Base-by-base conservation (phyloP, 2,329 filamentous ascomycete genomes). In the Epichloe brachyelytri region DNA sequence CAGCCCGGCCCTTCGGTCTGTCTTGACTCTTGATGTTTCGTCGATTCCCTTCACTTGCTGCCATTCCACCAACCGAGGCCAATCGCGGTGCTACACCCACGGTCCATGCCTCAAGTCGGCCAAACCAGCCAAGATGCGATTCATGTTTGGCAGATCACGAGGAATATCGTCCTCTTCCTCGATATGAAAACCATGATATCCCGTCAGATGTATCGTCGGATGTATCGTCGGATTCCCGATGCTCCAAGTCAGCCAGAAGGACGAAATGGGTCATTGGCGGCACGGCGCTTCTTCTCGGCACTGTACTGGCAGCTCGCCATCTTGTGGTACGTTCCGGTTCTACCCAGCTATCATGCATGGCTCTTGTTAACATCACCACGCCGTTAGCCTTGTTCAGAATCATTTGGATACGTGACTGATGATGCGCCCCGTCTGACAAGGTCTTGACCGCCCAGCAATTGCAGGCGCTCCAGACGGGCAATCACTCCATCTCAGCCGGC, bases 401-500 rank as follows among this genome's bases (percentile, higher is more conserved):
- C 34, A 11, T 20, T 46, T 26, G 49, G 41, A 40, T 50, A 46
- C 20, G 22, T 33, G 33, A 20, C 41, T 3, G 36, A 20, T 4
- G 2, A 40, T n/a, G 43, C 41, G 6, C 34, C 41, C 22, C 41
- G n/a, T 30, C 19, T 3, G 49, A 46, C 34, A 50, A 33, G 4
- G 34, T 44, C 40, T 22, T 51, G 30, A 51, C 38, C 15, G 37
- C 50, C 3, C 30, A 51, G 45, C 50, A 51, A 39, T 34, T 51
- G 15, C 39, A 44, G n/a, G 39, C 50, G 12, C 40, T 51, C 7
- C 45, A 30, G 5, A 30, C 44, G 5, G 39, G 45, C 30, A 47
- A 44, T 14, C 50, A 34, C 12, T 51, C 50, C 45, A 14, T 51
- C n/a, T 38, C 50, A 10, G 45, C n/a, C 19, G 57, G 40, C 43